Base-by-base conservation (phyloP, 305 asterid genomes). In the Solanum chacoense region DNA sequence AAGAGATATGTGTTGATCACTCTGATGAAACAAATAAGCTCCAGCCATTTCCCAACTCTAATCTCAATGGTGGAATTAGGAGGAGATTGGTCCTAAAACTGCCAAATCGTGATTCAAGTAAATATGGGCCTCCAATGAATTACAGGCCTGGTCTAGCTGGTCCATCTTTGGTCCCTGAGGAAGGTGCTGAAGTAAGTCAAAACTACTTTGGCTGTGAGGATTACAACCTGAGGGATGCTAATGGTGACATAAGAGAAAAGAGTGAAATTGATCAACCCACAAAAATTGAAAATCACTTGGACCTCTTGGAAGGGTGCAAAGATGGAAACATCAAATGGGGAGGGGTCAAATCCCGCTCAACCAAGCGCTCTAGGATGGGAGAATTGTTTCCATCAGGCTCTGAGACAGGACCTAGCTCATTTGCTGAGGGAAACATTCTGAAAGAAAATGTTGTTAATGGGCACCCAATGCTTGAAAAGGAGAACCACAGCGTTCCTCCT, bases 311-410 rank as follows among this genome's bases (percentile, higher is more conserved):
- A 91, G 96, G 96, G 87, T 90, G 90, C 91, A 94, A 95, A 90
- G 93, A 93, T 90, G 94, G 97, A 79, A 91, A 94, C 87, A 90
- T 94, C 88, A 92, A 94, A 88, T 98, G 99, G 99, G 99, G 99
- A 90, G 98, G 98, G 85, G 96, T 92, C 91, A 96, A 92, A 91
- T 67, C 95, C 89, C 98, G 99, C 87, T 91, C 98, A 80, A 90
- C 98, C 75, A 98, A 98, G 92, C 97, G 96, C 91, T 87, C 92
- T 86, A 95, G 93, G 93, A 89, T 90, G 81, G 98, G 92, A 83
- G 98, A 93, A 93, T 88, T 94, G 83, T 87, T 85, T 45, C 67
- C 95, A 86, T 90, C 94, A 67, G 91, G 88, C 87, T 88, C 92
- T 88, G 89, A 88, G 72, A 88, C 93, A 84, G 93, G 90, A 87